Base-by-base conservation (phyloP, 1,284 basidiomycete genomes). In the Leccinum variabile region DNA sequence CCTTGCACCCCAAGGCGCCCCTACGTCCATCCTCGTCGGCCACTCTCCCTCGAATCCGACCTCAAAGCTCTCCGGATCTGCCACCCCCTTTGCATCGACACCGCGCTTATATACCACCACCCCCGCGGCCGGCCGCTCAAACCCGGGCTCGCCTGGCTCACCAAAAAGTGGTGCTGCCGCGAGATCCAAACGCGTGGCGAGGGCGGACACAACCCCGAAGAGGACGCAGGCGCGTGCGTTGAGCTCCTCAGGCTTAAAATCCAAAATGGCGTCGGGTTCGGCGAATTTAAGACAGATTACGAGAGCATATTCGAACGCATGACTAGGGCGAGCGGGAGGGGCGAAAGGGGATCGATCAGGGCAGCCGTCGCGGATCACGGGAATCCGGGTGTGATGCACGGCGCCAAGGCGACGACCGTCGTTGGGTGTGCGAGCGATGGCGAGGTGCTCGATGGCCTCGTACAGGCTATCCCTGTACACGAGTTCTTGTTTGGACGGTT, bases 91-190 rank as follows among this genome's bases (percentile, higher is more conserved):
- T 93, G 92, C 70, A 92, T 97, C 69, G 95, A 97, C 72, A 97
- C 95, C 1, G 91, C 94, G 0, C 72, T 97, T 4, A 79, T 91
- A 16, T 97, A 89, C 76, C 90, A 94, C 69, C 95, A 97, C 75
- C 91, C 95, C 0, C 87, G 93, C 10, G 94, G 94, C 1, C 85
- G 92, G 33, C 93, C 95, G 1, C 85, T 94, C 67, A 97, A 97
- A 77, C 92, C 95, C 0, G 92, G 91, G 0, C 82, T 97, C 4
- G 95, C 94, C 49, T 97, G 94, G 92, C 84, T 98, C 53, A 91
- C 92, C 52, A 90, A 91, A 71, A 94, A 92, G 72, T 97, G 94
- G 92, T 88, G 93, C 59, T 85, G 84, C 7, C 84, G 88, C 56
- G 91, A 93, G 66, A 97, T 98, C 56, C 95, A 98, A 75, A 84